These are phyloP conservation scores for Codiaeum variegatum DNA, from an alignment of 441 rosid species.

Conservation along the genomic window DNA sequence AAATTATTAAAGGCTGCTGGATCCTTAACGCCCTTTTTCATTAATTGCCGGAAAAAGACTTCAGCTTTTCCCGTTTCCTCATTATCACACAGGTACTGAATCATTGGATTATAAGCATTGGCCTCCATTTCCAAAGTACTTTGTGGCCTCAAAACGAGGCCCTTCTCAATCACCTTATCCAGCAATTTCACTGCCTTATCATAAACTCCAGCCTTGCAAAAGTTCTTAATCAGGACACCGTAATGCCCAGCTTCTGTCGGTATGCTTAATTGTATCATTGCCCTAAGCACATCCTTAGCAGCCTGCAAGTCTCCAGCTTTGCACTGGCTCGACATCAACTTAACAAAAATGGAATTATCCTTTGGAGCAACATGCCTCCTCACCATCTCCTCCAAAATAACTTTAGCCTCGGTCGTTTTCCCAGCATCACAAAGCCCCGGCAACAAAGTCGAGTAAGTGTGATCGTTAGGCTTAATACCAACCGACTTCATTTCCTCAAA, in stretches of 20 bases:
- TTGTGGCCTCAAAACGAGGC: constrained; percentile 67
- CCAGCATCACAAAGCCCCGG: constrained; percentile 76
- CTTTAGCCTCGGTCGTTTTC: constrained; percentile 57
- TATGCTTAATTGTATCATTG: constrained; percentile 67
- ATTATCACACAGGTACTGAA: constrained; percentile 63
- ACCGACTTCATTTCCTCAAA: constrained; percentile 69
- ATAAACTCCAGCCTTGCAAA: constrained; percentile 63
- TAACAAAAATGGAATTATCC: constrained; percentile 66
- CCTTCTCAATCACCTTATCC: constrained; percentile 71
- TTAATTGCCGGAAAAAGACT: constrained; percentile 74
- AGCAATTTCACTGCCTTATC: constrained; percentile 66
- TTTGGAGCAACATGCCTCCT: constrained; percentile 57
- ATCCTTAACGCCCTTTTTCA: constrained; percentile 84
- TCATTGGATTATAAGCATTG: constrained; percentile 64
- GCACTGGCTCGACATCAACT: constrained; percentile 55
- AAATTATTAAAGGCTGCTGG: constrained; percentile 68
- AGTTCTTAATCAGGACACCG: constrained; percentile 70
- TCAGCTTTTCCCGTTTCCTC: constrained; percentile 82
- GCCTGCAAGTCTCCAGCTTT: constrained; percentile 67
- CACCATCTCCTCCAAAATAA: constrained; percentile 64
- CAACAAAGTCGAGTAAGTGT: constrained; percentile 71
- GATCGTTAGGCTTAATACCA: constrained; percentile 58
- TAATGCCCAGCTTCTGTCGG: constrained; percentile 87
- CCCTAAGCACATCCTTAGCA: constrained; percentile 70
- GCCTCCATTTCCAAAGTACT: constrained; percentile 61